These are phyloP conservation scores for Sordariomycetes sp. DNA, from an alignment of 2,329 filamentous ascomycete genomes.

Conservation along the genomic window DNA sequence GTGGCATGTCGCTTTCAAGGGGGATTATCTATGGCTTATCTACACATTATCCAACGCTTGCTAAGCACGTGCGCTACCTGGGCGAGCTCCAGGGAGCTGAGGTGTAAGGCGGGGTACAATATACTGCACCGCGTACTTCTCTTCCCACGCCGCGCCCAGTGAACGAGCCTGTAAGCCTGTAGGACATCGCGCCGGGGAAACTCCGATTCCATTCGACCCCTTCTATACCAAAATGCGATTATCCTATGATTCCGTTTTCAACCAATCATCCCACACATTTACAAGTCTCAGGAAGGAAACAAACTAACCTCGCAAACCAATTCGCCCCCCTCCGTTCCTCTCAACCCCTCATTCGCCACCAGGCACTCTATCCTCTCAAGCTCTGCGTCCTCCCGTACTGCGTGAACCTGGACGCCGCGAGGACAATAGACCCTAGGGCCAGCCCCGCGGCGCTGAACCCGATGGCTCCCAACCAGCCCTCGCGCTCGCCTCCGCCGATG, in stretches of 20 bases:
- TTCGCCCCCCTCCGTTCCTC: not conserved
- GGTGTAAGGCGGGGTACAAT: no score
- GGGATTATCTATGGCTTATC: not conserved
- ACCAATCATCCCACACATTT: not conserved
- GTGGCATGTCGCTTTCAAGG: not conserved
- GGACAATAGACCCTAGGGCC: constrained; percentile 12
- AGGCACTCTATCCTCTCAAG: not conserved
- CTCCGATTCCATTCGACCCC: not conserved
- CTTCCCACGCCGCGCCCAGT: no score
- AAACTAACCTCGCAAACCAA: not conserved
- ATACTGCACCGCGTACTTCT: no score
- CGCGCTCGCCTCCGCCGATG: constrained; percentile 14
- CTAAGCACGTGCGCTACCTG: not conserved
- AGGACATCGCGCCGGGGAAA: not conserved
- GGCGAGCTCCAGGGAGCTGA: not conserved
- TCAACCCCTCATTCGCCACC: not conserved
- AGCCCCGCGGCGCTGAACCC: constrained; percentile 17
- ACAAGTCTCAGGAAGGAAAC: not conserved
- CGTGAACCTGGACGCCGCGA: constrained; percentile 10
- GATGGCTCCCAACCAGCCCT: constrained; percentile 17
- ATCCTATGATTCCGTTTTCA: not conserved
- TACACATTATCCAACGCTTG: not conserved
- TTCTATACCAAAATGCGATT: not conserved
- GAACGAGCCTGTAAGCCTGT: not conserved
- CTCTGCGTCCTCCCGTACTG: constrained; percentile 1